Conservation (phyloP, 73 alveolate species). For the Uronychia setigera region DNA sequence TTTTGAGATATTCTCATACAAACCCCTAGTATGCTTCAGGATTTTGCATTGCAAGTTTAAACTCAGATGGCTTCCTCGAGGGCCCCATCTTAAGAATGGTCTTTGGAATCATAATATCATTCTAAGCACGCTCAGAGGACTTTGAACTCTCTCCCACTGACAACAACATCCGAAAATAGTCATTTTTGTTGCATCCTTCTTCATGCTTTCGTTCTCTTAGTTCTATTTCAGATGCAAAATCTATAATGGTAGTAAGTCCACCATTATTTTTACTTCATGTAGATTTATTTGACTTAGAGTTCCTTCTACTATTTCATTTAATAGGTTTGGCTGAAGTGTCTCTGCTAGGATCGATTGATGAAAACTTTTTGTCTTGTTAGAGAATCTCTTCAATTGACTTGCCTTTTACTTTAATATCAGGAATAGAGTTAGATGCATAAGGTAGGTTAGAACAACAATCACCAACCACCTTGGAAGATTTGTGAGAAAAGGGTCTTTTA, state of each 20-base stretch:
- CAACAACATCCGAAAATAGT: background rate
- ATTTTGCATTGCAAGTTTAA: no score
- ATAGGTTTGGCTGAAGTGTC: no score
- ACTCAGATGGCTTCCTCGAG: background rate
- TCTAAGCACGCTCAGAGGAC: background rate
- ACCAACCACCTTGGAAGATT: background rate
- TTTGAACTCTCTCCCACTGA: background rate
- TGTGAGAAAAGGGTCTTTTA: background rate
- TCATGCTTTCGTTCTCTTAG: background rate
- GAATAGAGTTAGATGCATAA: background rate
- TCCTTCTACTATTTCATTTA: no score
- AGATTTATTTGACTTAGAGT: no score
- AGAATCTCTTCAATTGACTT: background rate
- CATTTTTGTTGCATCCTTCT: background rate
- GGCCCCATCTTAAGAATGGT: background rate
- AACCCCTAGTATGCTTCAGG: constrained; percentile 1
- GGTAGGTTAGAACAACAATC: background rate
- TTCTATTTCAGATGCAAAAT: background rate
- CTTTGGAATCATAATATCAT: background rate
- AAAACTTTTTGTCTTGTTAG: no score
- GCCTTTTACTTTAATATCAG: background rate
- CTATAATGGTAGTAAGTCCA: background rate
- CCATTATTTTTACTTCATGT: background rate
- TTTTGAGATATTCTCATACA: background rate
- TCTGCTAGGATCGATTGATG: no score